phyloP scores from a whole-genome alignment of 2,329 filamentous ascomycete genomes.

The Beauveria sp. region DNA sequence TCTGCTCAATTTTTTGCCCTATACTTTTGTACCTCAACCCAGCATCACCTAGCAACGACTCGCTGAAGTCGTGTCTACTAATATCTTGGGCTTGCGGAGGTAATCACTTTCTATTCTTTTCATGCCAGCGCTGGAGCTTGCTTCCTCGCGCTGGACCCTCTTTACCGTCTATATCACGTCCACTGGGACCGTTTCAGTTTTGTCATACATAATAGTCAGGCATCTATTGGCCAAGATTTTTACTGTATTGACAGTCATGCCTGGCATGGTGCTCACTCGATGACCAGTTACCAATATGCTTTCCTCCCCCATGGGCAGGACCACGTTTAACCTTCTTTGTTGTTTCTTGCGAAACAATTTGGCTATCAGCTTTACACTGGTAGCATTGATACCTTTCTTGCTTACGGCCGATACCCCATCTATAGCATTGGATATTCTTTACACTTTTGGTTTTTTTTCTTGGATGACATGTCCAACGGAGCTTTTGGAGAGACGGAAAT shows the following conservation, averaged over 20 bases:
- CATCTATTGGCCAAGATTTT: conserved; percentile 27
- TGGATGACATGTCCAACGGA: conserved; percentile 2
- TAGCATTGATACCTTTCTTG: conserved; percentile 19
- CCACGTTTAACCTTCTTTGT: neutral
- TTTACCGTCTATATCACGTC: conserved; percentile 2
- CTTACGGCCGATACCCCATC: conserved; percentile 23
- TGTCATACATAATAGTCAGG: conserved; percentile 20
- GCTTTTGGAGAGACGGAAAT: conserved; percentile 6
- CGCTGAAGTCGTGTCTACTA: neutral
- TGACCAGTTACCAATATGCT: neutral
- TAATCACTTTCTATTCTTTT: neutral
- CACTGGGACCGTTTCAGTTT: neutral
- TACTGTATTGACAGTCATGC: conserved; percentile 20
- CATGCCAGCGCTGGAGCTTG: neutral
- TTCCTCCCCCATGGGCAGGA: neutral
- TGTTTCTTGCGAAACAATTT: conserved; percentile 4
- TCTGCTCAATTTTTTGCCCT: conserved; percentile 15
- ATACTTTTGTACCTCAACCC: conserved; percentile 11
- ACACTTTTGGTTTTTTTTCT: neutral
- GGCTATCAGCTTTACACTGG: conserved; percentile 1
- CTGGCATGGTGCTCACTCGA: neutral
- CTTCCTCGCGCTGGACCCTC: neutral
- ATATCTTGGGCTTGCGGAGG: conserved; percentile 2
- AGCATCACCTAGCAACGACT: neutral
- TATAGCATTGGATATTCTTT: conserved; percentile 6